A percentile compares a stretch with the other conserved stretches of the same genome.
Evolutionary conservation across 1,284 basidiomycete genomes (phyloP).

Genomic region (Heterobasidion occidentale): DNA sequence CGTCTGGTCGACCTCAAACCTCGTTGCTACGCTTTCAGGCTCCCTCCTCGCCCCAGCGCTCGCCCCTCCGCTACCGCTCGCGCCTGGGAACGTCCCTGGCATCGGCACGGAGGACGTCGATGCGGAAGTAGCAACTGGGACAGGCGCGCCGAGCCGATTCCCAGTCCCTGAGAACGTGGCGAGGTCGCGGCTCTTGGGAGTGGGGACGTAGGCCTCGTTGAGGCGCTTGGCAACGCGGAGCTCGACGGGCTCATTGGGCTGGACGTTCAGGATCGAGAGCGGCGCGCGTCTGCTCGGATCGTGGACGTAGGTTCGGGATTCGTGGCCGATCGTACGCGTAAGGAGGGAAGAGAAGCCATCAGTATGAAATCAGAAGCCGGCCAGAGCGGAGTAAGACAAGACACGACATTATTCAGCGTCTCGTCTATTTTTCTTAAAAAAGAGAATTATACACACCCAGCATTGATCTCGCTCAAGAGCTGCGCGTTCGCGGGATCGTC

Average conservation of each 20-base stretch:
- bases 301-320: not conserved
- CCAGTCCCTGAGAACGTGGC: conserved; percentile 73
- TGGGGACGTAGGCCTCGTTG: conserved; percentile 67
- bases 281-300: conserved; percentile 59
- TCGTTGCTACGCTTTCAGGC: conserved; percentile 36
- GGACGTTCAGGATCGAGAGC: conserved; percentile 70
- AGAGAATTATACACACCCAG: conserved; percentile 48
- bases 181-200: conserved; percentile 29
- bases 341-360: too few relatives aligned
- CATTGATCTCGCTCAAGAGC: conserved; percentile 73
- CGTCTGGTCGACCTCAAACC: conserved; percentile 77
- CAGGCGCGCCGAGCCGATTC: conserved; percentile 73
- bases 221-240: conserved; percentile 74
- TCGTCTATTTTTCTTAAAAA: not conserved
- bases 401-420: too few relatives aligned
- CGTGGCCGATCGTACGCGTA: too few relatives aligned
- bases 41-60: conserved; percentile 17
- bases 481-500: conserved; percentile 75
- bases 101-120: conserved; percentile 25
- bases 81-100: conserved; percentile 49
- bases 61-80: not conserved
- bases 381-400: too few relatives aligned
- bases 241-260: conserved; percentile 79
- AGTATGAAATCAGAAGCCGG: too few relatives aligned
- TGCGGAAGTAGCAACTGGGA: conserved; percentile 32